Evolutionary conservation across 768 basidiomycete species (phyloP).

Genomic region (Boletus vinaceobasis): DNA sequence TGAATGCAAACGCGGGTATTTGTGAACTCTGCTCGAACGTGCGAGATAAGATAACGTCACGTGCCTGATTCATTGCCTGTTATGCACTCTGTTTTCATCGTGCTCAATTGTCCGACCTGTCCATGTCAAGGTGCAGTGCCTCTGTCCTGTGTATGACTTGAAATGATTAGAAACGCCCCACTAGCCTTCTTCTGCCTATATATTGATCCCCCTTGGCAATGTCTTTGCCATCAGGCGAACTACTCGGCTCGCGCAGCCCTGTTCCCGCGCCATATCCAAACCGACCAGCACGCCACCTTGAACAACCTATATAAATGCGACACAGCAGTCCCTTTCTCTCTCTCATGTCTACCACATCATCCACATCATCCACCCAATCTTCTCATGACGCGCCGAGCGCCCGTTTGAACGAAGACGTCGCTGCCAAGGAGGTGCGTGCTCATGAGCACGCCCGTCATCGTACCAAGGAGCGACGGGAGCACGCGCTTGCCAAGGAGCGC

Average conservation of each 20-base stretch:
- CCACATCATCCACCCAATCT: slow-evolving; percentile 17
- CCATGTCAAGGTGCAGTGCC: slow-evolving; percentile 23
- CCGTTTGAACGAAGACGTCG: slow-evolving; percentile 15
- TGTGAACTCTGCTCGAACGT: slow-evolving; percentile 5
- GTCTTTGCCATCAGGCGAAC: neutral
- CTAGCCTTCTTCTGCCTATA: slow-evolving; percentile 3
- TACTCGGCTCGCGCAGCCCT: slow-evolving; percentile 18
- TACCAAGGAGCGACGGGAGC: slow-evolving; percentile 31
- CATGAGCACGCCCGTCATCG: slow-evolving; percentile 34
- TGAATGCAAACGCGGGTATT: slow-evolving; percentile 14
- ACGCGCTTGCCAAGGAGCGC: slow-evolving; percentile 29
- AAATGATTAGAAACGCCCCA: slow-evolving; percentile 8
- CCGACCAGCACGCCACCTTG: slow-evolving; percentile 19
- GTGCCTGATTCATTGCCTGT: slow-evolving; percentile 16
- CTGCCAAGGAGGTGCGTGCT: slow-evolving; percentile 30
- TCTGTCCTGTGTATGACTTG: slow-evolving; percentile 17
- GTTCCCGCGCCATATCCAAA: slow-evolving; percentile 23
- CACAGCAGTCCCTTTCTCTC: slow-evolving; percentile 1
- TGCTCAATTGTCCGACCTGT: slow-evolving; percentile 3
- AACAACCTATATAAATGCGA: slow-evolving; percentile 32
- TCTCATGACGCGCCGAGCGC: slow-evolving; percentile 17
- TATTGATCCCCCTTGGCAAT: slow-evolving; percentile 2
- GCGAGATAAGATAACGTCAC: slow-evolving; percentile 27
- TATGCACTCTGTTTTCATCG: slow-evolving; percentile 1
- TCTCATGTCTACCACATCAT: slow-evolving; percentile 31